These are phyloP conservation scores for Aspergillus egyptiacus DNA, from an alignment of 495 filamentous ascomycete genomes.

Conservation along the genomic window DNA sequence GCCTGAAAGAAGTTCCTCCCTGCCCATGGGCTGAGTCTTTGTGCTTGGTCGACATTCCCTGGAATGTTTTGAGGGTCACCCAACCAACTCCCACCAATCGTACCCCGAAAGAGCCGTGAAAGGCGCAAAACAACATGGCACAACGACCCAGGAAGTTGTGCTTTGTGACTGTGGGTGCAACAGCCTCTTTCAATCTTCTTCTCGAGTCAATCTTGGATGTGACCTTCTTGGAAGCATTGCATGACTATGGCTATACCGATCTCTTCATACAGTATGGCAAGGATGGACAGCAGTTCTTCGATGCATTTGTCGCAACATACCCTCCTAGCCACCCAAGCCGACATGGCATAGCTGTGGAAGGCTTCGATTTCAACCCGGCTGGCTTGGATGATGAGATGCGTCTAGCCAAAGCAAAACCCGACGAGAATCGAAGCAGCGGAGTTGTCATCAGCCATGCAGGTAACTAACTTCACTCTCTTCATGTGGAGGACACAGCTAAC, in stretches of 20 bases:
- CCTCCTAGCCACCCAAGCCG: conserved; percentile 14
- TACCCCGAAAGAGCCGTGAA: background rate
- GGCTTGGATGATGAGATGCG: conserved; percentile 54
- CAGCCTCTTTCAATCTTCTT: conserved; percentile 71
- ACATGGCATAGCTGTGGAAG: conserved; percentile 47
- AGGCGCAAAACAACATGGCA: conserved; percentile 5
- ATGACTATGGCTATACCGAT: conserved; percentile 51
- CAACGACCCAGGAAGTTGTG: conserved; percentile 40
- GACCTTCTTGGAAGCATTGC: conserved; percentile 54
- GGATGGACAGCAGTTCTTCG: conserved; percentile 43
- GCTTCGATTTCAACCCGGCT: conserved; percentile 59
- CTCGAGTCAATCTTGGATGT: conserved; percentile 57
- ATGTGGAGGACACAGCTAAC: background rate
- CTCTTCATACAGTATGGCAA: conserved; percentile 75
- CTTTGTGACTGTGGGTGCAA: conserved; percentile 89
- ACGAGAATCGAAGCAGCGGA: conserved; percentile 41
- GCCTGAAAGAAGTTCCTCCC: background rate
- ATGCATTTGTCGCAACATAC: conserved; percentile 25
- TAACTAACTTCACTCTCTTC: conserved; percentile 27
- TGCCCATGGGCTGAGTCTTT: background rate
- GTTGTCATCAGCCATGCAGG: conserved; percentile 89
- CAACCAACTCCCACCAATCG: background rate
- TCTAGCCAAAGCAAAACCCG: conserved; percentile 33
- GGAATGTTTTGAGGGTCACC: background rate
- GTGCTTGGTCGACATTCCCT: background rate